Evolutionary conservation across 73 alveolate genomes (phyloP).

Genomic region (Paramecium primaurelia): DNA sequence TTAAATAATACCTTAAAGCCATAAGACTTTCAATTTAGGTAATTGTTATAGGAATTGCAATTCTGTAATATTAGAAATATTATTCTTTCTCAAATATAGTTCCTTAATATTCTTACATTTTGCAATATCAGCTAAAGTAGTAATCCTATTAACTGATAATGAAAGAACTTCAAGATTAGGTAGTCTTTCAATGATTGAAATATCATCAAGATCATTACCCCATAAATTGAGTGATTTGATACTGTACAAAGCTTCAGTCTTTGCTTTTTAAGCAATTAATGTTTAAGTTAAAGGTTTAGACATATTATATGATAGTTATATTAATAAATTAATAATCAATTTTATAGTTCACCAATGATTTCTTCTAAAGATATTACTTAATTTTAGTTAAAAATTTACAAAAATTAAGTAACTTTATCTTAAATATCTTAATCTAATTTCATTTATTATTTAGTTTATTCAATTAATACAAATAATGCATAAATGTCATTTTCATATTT

Average conservation of each 20-base stretch:
- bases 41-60: constrained; percentile 69
- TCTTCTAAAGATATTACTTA: neutral
- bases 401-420: neutral
- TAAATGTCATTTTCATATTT: neutral
- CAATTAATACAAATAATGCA: neutral
- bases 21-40: constrained; percentile 80
- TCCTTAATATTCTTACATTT: constrained; percentile 80
- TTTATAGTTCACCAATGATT: neutral
- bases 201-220: constrained; percentile 89
- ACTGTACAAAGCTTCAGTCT: constrained; percentile 55
- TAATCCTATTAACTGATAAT: constrained; percentile 82
- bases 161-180: constrained; percentile 86
- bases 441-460: neutral
- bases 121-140: constrained; percentile 74
- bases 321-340: neutral
- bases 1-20: constrained; percentile 74
- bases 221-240: constrained; percentile 83
- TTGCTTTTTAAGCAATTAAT: constrained; percentile 37
- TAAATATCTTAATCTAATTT: neutral
- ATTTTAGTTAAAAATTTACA: neutral
- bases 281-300: constrained; percentile 52
- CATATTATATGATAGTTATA: neutral
- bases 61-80: constrained; percentile 78
- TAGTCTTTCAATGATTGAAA: constrained; percentile 79
- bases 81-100: constrained; percentile 89